Percentiles rank a stretch among this genome's conserved stretches.
Conservation (phyloP, 2,329 filamentous ascomycete species). For the Exserohilum turcica region DNA sequence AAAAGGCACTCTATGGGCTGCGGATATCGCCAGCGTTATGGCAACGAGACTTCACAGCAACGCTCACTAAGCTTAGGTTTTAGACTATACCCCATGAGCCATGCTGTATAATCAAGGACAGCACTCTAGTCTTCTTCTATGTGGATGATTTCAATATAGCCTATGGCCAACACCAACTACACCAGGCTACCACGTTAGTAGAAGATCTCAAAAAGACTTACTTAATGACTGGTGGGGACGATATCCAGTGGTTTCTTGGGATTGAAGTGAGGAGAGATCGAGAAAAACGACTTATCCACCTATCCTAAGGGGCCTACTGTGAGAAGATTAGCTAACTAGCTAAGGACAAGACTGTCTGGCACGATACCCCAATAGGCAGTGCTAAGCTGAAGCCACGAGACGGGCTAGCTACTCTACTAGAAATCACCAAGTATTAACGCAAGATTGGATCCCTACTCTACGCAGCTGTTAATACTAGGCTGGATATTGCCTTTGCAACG, state of each 20-base stretch:
- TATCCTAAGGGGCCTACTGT: not conserved
- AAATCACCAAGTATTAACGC: slow-evolving; percentile 6
- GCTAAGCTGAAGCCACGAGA: not conserved
- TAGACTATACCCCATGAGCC: slow-evolving; percentile 6
- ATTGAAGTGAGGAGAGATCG: not conserved
- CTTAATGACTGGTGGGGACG: not conserved
- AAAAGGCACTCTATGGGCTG: not conserved
- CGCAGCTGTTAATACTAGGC: slow-evolving; percentile 7
- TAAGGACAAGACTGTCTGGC: not conserved
- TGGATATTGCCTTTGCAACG: slow-evolving; percentile 10
- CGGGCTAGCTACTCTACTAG: not conserved
- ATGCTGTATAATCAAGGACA: slow-evolving; percentile 12
- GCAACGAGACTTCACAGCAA: not conserved
- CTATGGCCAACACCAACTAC: not conserved
- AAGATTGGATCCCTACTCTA: slow-evolving; percentile 3
- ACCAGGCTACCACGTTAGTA: not conserved
- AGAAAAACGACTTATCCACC: not conserved
- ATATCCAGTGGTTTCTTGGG: slow-evolving; percentile 17
- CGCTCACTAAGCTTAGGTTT: slow-evolving; percentile 2
- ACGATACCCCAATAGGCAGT: not conserved
- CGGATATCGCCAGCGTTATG: not conserved
- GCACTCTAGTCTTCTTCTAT: slow-evolving; percentile 2
- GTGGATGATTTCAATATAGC: slow-evolving; percentile 12
- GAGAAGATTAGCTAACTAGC: not conserved
- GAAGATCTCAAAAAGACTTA: slow-evolving; percentile 2